phyloP scores from a whole-genome alignment of 1,139 yeast species.

The Zygosaccharomyces sapae region DNA sequence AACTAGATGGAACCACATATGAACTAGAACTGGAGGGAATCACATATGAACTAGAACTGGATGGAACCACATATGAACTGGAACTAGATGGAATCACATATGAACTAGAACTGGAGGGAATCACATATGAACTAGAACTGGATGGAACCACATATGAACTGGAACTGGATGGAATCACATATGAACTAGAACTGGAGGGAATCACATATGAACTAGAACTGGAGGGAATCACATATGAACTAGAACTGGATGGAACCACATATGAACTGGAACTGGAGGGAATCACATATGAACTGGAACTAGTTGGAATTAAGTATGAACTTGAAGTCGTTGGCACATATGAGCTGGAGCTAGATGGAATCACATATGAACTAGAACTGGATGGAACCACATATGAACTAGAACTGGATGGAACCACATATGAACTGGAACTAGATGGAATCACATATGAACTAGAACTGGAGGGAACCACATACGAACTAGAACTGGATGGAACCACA shows the following conservation, averaged over 20 bases:
- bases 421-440: background rate
- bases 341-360: background rate
- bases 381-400: background rate
- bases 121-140: background rate
- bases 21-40: background rate
- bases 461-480: background rate
- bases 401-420: background rate
- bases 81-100: background rate
- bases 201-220: background rate
- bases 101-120: background rate
- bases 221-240: background rate
- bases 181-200: background rate
- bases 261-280: background rate
- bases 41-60: background rate
- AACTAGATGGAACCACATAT: background rate
- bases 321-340: background rate
- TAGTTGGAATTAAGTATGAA: background rate
- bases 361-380: background rate
- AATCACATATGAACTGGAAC: background rate
- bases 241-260: constrained; percentile 1
- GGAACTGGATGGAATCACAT: background rate
- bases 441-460: background rate
- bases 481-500: background rate
- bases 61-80: background rate
- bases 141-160: background rate